Evolutionary conservation across 208 protist genomes (phyloP).

Genomic region (Trypanosoma melophagium): DNA sequence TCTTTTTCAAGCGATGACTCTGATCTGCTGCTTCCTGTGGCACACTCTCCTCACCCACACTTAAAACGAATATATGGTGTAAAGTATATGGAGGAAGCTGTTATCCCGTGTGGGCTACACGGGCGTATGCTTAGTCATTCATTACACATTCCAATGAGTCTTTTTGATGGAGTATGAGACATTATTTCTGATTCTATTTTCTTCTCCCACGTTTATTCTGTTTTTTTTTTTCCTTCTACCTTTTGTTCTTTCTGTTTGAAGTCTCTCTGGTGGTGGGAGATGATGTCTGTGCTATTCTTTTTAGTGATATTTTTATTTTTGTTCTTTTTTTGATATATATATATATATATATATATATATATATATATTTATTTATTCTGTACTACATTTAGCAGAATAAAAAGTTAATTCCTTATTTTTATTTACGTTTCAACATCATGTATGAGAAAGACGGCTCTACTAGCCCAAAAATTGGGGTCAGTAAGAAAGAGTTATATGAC

Average conservation of each 20-base stretch:
- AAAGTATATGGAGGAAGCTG: conserved; percentile 26
- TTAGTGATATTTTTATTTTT: not conserved
- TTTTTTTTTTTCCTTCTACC: not conserved
- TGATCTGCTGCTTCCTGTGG: conserved; percentile 17
- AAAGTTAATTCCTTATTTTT: not conserved
- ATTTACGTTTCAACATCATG: conserved; percentile 1
- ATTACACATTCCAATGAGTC: conserved; percentile 19
- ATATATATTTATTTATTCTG: conserved; percentile 8
- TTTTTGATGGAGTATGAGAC: not conserved
- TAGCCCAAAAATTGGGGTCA: conserved; percentile 32
- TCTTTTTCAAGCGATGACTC: not conserved
- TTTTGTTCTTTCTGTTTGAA: not conserved
- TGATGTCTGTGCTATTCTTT: no score
- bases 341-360: no score
- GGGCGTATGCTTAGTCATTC: conserved; percentile 21
- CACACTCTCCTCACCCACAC: conserved; percentile 8
- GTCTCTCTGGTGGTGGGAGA: no score
- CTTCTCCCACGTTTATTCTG: not conserved
- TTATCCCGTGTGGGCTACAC: conserved; percentile 26
- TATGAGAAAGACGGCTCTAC: conserved; percentile 6
- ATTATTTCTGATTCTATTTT: not conserved
- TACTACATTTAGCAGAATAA: not conserved
- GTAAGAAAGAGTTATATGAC: conserved; percentile 65
- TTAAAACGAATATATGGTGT: conserved; percentile 17
- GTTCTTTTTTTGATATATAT: not conserved